phyloP scores from a whole-genome alignment of 352 stramenopile species.

The Aphanomyces cochlioides region DNA sequence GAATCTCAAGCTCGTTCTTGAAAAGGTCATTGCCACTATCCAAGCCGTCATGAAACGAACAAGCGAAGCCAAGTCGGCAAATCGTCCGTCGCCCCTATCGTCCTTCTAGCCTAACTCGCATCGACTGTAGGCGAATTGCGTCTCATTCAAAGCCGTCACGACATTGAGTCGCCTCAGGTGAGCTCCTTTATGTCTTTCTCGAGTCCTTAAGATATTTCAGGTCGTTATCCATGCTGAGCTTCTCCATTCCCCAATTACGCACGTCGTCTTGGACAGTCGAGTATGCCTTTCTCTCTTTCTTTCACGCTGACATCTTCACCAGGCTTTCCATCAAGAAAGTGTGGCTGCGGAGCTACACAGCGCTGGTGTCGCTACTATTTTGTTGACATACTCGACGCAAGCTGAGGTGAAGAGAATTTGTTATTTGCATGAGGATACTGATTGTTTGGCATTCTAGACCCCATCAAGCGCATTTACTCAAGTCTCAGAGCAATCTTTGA shows the following conservation, averaged over 20 bases:
- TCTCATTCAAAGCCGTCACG: constrained; percentile 72
- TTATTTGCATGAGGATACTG: background rate
- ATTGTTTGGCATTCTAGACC: background rate
- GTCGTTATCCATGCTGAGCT: constrained; percentile 7
- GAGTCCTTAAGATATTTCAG: background rate
- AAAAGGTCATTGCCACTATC: constrained; percentile 77
- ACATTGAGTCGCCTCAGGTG: constrained; percentile 43
- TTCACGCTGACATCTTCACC: background rate
- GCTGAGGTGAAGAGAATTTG: no score
- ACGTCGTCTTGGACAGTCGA: constrained; percentile 2
- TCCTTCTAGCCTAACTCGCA: background rate
- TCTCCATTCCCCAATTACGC: constrained; percentile 1
- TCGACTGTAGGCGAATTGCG: constrained; percentile 65
- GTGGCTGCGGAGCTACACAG: background rate
- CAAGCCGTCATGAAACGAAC: constrained; percentile 66
- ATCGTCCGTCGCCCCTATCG: constrained; percentile 9
- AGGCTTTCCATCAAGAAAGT: no score
- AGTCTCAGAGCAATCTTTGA: background rate
- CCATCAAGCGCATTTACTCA: background rate
- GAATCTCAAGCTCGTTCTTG: constrained; percentile 63
- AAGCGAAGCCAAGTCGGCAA: constrained; percentile 24
- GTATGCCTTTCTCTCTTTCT: background rate
- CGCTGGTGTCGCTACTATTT: background rate
- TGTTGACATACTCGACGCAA: no score
- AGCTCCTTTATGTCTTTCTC: background rate